Base-by-base conservation (phyloP, 352 stramenopile genomes). In the Pythium biforme region DNA sequence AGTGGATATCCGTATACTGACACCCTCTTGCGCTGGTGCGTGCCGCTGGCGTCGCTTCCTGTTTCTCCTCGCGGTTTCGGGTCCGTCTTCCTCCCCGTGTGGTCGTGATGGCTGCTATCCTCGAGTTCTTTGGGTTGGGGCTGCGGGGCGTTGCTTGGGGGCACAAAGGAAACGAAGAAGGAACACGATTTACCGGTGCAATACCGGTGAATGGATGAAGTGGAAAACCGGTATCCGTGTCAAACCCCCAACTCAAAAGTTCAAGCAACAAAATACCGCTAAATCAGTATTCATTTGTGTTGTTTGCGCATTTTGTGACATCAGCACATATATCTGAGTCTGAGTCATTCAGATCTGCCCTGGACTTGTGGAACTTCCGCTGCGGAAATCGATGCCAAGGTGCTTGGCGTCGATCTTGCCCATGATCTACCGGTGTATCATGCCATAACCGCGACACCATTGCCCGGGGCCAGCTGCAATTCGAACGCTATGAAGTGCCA, bases 81-180 rank as follows among this genome's bases (percentile, higher is more conserved):
- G n/a, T n/a, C 29, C 48, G 29, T 4, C 2, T 39, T 51, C 23
- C 22, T 50, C 37, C 39, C 40, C 39, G 52, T 22, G 20, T 56
- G 19, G 25, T 40, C 9, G 47, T 52, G 45, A 56, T 63, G 56
- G 46, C 25, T 47, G 46, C 50, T 54, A 45, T 50, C 37, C 17
- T 20, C 1, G 37, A n/a, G 37, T 3, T 43, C 14, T 17, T 43
- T 43, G 14, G 14, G 11, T 43, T 43, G 37, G 37, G 37, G n/a
- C n/a, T n/a, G n/a, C n/a, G n/a, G n/a, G 26, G 56, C n/a, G 57
- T 50, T 55, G 57, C 55, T 62, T 54, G 55, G 41, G 41, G 39
- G 25, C 47, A 53, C 50, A 51, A 60, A 58, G 51, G 51, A 58
- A 58, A 58, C 51, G 51, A 58, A 58, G 51, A 58, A 64, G 43